Evolutionary conservation across 2,329 filamentous ascomycete species (phyloP), one percentile per base, ranked within the genome.

Genomic region (Colletotrichum eremochloae): DNA sequence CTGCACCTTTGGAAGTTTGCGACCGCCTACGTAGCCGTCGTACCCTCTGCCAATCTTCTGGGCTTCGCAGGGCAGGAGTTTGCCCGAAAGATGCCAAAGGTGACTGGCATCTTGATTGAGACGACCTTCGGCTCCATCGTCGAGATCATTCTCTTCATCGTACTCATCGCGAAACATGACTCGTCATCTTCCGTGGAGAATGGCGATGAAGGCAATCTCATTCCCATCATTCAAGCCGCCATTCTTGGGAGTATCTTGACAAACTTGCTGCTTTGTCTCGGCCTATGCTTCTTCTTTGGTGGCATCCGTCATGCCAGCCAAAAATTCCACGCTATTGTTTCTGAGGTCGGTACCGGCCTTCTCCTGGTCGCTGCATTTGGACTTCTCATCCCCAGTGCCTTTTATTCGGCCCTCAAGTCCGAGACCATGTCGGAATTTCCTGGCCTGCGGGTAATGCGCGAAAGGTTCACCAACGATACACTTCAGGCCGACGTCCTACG

Each of bases 231-330:
- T 63, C 88, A 92, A 77, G 90, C 90, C 66, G 91, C 91, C 5
- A 92, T 93, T 63, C 83, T 93, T 0, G 91, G 91, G 15, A 92
- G 90, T 2, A 91, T 93, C 56, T 78, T 93, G 62, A 91, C 92
- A 15, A 93, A 93, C 58, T 79, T 93, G 40, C 81, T 93, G 12
- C 86, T 93, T 1, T 93, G 91, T 74, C 81, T 93, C 38, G 91
- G 91, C 0, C 79, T 89, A 40, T 93, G 91, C 78, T 93, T 93
- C 81, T 87, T 92, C 66, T 85, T 89, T 18, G 91, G 92, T 36
- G 91, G 91, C 6, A 77, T 93, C 18, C 84, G 84, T 60, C 86
- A 88, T 52, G 83, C 89, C 14, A 86, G 88, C 72, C 88, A 92
- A 75, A 84, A 84, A 44, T 93, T 93, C 79, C 88, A 92, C 74